Base-by-base conservation (phyloP, 2,329 filamentous ascomycete genomes). In the Hypoxylon sp. region DNA sequence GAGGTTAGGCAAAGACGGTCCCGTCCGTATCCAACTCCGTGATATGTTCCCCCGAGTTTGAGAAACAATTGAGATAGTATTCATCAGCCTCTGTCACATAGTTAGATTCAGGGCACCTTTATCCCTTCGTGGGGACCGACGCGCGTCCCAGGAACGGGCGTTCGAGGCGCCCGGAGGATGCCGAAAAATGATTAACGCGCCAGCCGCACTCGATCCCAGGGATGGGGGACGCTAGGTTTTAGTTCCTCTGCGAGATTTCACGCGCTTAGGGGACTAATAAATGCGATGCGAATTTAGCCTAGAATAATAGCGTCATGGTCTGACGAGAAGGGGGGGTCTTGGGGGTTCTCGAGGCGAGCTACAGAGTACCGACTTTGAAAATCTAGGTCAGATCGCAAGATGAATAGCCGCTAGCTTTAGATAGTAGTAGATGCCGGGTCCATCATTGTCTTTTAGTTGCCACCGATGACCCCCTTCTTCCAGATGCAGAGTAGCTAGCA, bases 121-220 rank as follows among this genome's bases (percentile, higher is more conserved):
- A 51, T 8, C 48, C 40, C 40, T 33, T 59, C 51, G 56, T 62
- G 60, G 58, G 48, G 64, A 61, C 58, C 55, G 67, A 68, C 64
- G 69, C 66, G 59, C 59, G 66, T 69, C 33, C 58, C 56, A 46
- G 54, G 46, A 42, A 20, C 33, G 30, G 44, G 14, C 31, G 44
- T 48, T 69, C 44, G 50, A 67, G 55, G 61, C 63, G 68, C 56
- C 73, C 75, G 75, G 75, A 74, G 72, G 68, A 73, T 72, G 55
- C 75, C 75, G 75, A 76, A 54, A 57, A 70, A 31, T 60, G 50
- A 63, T 74, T 67, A 58, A 71, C 64, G 55, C 70, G 67, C 68
- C 64, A 68, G 61, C 64, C 66, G 66, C 68, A 65, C 50, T 53
- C 64, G 72, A 58, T 70, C 69, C 67, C 64, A 68, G 56, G 53